Percentiles rank a stretch among this genome's conserved stretches.
phyloP scores from a whole-genome alignment of 2,329 filamentous ascomycete species.

The Xylariales sp. region DNA sequence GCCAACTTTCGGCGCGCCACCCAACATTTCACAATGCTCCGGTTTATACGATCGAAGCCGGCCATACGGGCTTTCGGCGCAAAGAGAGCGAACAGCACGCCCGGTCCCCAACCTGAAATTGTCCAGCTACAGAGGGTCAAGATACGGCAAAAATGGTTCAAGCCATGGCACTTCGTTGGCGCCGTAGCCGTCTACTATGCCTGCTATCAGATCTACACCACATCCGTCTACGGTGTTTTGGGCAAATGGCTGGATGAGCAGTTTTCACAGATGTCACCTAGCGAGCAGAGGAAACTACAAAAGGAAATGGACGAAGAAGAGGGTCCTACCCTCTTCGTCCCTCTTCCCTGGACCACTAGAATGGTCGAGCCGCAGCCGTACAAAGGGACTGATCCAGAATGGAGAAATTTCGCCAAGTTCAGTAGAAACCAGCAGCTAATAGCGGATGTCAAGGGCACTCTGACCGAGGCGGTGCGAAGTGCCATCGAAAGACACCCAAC shows the following conservation, averaged over 20 bases:
- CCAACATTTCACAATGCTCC: too few species aligned
- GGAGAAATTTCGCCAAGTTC: conserved; percentile 55
- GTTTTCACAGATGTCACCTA: conserved; percentile 36
- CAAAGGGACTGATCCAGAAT: conserved; percentile 56
- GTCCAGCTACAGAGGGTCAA: conserved; percentile 24
- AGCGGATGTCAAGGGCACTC: conserved; percentile 34
- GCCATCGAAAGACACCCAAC: conserved; percentile 38
- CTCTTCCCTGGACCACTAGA: conserved; percentile 55
- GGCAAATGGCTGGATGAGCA: conserved; percentile 37
- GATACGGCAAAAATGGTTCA: conserved; percentile 21
- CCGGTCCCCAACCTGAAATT: too few species aligned
- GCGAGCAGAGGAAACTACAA: conserved; percentile 37
- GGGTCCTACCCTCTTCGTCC: conserved; percentile 52
- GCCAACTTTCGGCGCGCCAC: too few species aligned
- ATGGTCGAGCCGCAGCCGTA: conserved; percentile 46
- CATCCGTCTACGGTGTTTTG: conserved; percentile 42
- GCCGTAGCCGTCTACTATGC: conserved; percentile 28
- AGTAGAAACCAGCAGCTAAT: conserved; percentile 47
- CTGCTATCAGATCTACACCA: conserved; percentile 39
- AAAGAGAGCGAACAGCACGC: too few species aligned
- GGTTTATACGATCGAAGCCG: too few species aligned
- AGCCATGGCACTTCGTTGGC: conserved; percentile 12
- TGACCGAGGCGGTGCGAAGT: conserved; percentile 28
- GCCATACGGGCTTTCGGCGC: too few species aligned
- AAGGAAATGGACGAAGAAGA: conserved; percentile 35